phyloP scores from a whole-genome alignment of 345 rosid genomes.

The Murraya koenigii region DNA sequence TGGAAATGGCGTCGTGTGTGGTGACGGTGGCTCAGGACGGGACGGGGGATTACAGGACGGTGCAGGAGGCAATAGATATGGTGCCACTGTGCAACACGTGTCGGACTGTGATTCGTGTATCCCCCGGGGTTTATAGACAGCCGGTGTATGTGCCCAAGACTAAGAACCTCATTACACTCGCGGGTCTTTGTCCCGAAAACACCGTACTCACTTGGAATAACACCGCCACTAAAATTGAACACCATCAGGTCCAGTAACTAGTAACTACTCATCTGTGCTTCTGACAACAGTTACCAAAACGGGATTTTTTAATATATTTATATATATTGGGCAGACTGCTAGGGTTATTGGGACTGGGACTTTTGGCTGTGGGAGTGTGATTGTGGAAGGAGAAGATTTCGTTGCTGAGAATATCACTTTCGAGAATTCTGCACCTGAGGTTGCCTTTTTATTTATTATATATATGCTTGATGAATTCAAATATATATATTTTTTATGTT shows the following conservation, averaged over 20 bases:
- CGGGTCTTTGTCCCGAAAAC: constrained; percentile 68
- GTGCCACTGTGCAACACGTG: constrained; percentile 72
- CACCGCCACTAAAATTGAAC: constrained; percentile 75
- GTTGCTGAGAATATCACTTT: constrained; percentile 95
- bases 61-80: constrained; percentile 82
- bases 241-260: constrained; percentile 62
- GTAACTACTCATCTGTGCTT: constrained; percentile 6
- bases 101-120: constrained; percentile 69
- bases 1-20: constrained; percentile 49
- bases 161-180: constrained; percentile 83
- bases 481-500: too few relatives aligned
- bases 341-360: constrained; percentile 88
- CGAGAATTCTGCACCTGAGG: constrained; percentile 92
- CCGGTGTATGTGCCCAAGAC: constrained; percentile 90
- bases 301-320: neutral
- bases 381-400: constrained; percentile 95
- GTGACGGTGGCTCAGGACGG: constrained; percentile 80
- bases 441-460: constrained; percentile 9
- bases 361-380: constrained; percentile 85
- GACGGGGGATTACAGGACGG: constrained; percentile 58
- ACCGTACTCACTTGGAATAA: constrained; percentile 85
- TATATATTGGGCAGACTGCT: constrained; percentile 36
- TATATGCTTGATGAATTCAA: neutral
- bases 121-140: constrained; percentile 77
- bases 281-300: neutral